Conservation (phyloP, 345 rosid genomes). For the Gossypium bickii region DNA sequence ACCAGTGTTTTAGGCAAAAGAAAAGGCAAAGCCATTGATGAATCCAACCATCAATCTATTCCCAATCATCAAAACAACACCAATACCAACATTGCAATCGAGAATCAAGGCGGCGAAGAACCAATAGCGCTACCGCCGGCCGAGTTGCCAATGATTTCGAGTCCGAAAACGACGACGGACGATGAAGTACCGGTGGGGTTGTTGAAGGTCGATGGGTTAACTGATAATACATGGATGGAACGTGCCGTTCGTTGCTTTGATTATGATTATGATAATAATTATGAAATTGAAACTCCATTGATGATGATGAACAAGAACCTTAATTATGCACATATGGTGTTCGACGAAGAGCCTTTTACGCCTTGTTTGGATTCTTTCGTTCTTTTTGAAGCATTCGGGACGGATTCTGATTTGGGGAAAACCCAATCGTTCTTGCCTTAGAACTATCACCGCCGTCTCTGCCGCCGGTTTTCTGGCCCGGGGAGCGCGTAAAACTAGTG, state of each 20-base stretch:
- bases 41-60: not conserved
- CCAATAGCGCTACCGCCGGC: not conserved
- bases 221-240: slow-evolving; percentile 32
- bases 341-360: slow-evolving; percentile 40
- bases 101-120: not conserved
- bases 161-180: not conserved
- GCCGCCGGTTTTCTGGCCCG: not conserved
- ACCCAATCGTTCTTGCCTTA: slow-evolving; percentile 26
- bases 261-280: slow-evolving; percentile 17
- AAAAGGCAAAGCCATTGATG: slow-evolving; percentile 22
- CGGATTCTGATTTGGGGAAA: not conserved
- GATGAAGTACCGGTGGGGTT: not conserved
- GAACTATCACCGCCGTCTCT: not conserved
- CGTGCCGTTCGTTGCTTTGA: slow-evolving; percentile 30
- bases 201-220: not conserved
- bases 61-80: not conserved
- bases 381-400: not conserved
- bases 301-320: slow-evolving; percentile 10
- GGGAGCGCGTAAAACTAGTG: not conserved
- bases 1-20: slow-evolving; percentile 23
- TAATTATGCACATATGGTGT: slow-evolving; percentile 15
- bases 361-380: slow-evolving; percentile 44
- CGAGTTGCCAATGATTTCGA: not conserved
- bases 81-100: not conserved
- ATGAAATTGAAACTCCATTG: slow-evolving; percentile 27